These are phyloP conservation scores for Centrapalus pauciflorus DNA, from an alignment of 129 eudicot genomes.

Conservation along the genomic window DNA sequence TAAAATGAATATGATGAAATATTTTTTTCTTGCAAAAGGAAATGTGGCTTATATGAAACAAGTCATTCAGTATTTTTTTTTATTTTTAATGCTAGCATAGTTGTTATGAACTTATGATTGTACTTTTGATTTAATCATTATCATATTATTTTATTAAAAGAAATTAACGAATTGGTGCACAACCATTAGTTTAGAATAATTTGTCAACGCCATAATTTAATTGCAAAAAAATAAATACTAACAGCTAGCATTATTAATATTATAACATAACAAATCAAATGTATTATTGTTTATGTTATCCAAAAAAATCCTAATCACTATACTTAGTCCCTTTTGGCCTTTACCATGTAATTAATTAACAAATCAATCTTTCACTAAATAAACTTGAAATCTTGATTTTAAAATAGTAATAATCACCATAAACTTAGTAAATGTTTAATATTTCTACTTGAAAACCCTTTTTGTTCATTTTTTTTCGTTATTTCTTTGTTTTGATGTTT, in stretches of 20 bases:
- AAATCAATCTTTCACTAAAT: too few relatives aligned
- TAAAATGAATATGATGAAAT: too few relatives aligned
- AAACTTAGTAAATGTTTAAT: too few relatives aligned
- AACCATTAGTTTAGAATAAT: not conserved
- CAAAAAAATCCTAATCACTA: slow-evolving; percentile 12
- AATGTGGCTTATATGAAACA: too few relatives aligned
- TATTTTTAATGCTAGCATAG: not conserved
- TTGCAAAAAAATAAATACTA: not conserved
- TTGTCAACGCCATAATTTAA: slow-evolving; percentile 8
- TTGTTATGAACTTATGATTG: not conserved
- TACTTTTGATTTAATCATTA: not conserved
- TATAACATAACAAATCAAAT: slow-evolving; percentile 15
- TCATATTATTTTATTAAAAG: not conserved
- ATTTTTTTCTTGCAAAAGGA: too few relatives aligned
- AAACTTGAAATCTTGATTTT: too few relatives aligned
- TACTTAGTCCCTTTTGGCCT: not conserved
- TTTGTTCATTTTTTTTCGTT: too few relatives aligned
- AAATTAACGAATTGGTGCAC: not conserved
- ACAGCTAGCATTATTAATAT: slow-evolving; percentile 2
- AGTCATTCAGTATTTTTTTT: too few relatives aligned
- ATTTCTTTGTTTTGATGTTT: too few relatives aligned
- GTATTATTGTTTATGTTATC: slow-evolving; percentile 20
- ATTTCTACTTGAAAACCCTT: too few relatives aligned
- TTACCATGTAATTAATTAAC: too few relatives aligned
- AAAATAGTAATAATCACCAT: too few relatives aligned